A percentile compares a stretch with the other conserved stretches of the same genome.
Evolutionary conservation across 2,329 filamentous ascomycete genomes (phyloP).

Genomic region (Zymoseptoria passerinii): DNA sequence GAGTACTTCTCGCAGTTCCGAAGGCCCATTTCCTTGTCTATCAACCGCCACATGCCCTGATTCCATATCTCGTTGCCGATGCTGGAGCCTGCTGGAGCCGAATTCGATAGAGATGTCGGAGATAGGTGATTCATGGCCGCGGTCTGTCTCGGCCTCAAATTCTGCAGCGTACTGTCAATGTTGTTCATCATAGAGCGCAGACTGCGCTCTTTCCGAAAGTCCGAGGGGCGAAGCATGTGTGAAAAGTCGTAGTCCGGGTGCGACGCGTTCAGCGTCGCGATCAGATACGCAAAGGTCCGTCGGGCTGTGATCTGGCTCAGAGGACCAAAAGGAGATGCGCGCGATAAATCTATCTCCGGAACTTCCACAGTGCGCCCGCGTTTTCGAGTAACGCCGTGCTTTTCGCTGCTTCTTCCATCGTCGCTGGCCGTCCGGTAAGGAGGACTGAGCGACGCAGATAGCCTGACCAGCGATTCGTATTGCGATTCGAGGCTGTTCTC

Average conservation of each 20-base stretch:
- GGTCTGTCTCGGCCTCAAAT: slow-evolving; percentile 56
- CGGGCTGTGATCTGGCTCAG: slow-evolving; percentile 82
- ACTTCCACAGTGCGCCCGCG: slow-evolving; percentile 24
- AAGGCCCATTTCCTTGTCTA: slow-evolving; percentile 91
- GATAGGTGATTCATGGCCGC: slow-evolving; percentile 19
- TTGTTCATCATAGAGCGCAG: slow-evolving; percentile 75
- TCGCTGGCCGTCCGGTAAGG: slow-evolving; percentile 46
- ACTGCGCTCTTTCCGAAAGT: slow-evolving; percentile 80
- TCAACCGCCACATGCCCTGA: slow-evolving; percentile 80
- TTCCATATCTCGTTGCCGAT: slow-evolving; percentile 54
- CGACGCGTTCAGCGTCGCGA: slow-evolving; percentile 91
- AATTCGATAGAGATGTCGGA: slow-evolving; percentile 20
- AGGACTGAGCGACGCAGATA: slow-evolving; percentile 80
- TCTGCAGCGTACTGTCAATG: slow-evolving; percentile 79
- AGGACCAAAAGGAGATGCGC: slow-evolving; percentile 84
- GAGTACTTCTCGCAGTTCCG: slow-evolving; percentile 83
- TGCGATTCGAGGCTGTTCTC: slow-evolving; percentile 85
- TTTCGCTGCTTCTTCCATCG: slow-evolving; percentile 16
- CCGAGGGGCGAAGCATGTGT: slow-evolving; percentile 75
- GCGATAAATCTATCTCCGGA: slow-evolving; percentile 56
- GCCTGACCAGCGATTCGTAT: slow-evolving; percentile 76
- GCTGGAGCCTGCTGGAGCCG: slow-evolving; percentile 18
- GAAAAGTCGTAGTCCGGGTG: slow-evolving; percentile 98
- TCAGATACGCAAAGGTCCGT: slow-evolving; percentile 89
- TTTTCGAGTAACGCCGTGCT: slow-evolving; percentile 28